Percentiles rank a stretch among this genome's conserved stretches.
Evolutionary conservation across 2,329 filamentous ascomycete species (phyloP).

Genomic region (Verticillium tricorpus): DNA sequence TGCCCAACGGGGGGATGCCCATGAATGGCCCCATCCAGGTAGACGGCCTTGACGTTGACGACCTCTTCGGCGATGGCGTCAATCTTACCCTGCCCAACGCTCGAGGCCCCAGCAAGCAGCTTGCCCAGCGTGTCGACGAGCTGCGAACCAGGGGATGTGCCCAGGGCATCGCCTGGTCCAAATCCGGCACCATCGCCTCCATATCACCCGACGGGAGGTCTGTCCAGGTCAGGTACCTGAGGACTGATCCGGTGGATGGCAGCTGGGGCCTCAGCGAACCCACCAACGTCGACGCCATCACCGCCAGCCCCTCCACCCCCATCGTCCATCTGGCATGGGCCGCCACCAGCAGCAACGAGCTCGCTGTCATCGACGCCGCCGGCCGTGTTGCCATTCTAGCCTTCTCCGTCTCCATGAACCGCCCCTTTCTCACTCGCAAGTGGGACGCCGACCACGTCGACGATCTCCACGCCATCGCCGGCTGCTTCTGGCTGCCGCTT

Average conservation of each 20-base stretch:
- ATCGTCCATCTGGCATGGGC: slow-evolving; percentile 84
- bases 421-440: slow-evolving; percentile 56
- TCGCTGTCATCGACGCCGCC: slow-evolving; percentile 76
- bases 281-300: slow-evolving; percentile 57
- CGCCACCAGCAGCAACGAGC: slow-evolving; percentile 64
- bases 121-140: slow-evolving; percentile 72
- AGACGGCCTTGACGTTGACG: slow-evolving; percentile 59
- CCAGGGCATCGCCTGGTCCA: slow-evolving; percentile 87
- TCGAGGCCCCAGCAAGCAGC: slow-evolving; percentile 56
- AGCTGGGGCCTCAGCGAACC: slow-evolving; percentile 73
- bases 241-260: slow-evolving; percentile 63
- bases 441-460: slow-evolving; percentile 66
- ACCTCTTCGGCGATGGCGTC: slow-evolving; percentile 71
- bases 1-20: not conserved
- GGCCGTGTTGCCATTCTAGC: slow-evolving; percentile 74
- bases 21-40: slow-evolving; percentile 42
- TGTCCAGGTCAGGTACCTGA: slow-evolving; percentile 69
- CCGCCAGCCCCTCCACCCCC: slow-evolving; percentile 57
- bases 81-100: slow-evolving; percentile 49
- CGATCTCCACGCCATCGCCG: slow-evolving; percentile 74
- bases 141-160: slow-evolving; percentile 71
- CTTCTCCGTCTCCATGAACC: slow-evolving; percentile 69
- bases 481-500: slow-evolving; percentile 78
- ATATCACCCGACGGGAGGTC: slow-evolving; percentile 67
- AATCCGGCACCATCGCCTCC: slow-evolving; percentile 77